Conservation (phyloP, 768 basidiomycete genomes). For the Auriculariales sp. region DNA sequence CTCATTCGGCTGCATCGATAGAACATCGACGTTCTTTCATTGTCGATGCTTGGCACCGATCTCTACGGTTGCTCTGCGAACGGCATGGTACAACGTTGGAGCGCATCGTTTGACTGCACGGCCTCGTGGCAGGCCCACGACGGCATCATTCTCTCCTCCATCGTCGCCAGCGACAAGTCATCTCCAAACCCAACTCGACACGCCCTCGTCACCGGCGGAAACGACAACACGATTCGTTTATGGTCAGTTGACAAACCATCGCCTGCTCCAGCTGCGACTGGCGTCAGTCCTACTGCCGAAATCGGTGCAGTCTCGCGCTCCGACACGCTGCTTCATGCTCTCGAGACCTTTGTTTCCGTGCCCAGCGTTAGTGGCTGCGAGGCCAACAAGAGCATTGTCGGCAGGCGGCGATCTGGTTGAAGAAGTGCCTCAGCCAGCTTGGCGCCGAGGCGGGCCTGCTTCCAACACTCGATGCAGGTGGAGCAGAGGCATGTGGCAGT, state of each 20-base stretch:
- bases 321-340: conserved; percentile 66
- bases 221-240: conserved; percentile 13
- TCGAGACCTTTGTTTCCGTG: conserved; percentile 76
- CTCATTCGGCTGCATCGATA: conserved; percentile 18
- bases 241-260: conserved; percentile 21
- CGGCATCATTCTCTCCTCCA: conserved; percentile 71
- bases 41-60: conserved; percentile 50
- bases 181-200: background rate
- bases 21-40: conserved; percentile 69
- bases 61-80: conserved; percentile 37
- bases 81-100: conserved; percentile 65
- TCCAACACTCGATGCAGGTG: conserved; percentile 29
- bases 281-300: too few relatives aligned
- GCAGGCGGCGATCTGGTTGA: conserved; percentile 86
- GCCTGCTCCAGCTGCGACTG: background rate
- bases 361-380: conserved; percentile 68
- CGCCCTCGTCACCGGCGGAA: conserved; percentile 6
- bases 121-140: conserved; percentile 72
- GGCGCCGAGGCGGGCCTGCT: conserved; percentile 50
- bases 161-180: conserved; percentile 26
- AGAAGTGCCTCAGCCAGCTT: conserved; percentile 74
- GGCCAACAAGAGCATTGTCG: conserved; percentile 73
- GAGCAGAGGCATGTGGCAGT: conserved; percentile 65
- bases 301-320: too few relatives aligned
- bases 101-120: conserved; percentile 70